These are phyloP conservation scores for Exophiala sp. DNA, from an alignment of 2,329 filamentous ascomycete species.

Conservation along the genomic window DNA sequence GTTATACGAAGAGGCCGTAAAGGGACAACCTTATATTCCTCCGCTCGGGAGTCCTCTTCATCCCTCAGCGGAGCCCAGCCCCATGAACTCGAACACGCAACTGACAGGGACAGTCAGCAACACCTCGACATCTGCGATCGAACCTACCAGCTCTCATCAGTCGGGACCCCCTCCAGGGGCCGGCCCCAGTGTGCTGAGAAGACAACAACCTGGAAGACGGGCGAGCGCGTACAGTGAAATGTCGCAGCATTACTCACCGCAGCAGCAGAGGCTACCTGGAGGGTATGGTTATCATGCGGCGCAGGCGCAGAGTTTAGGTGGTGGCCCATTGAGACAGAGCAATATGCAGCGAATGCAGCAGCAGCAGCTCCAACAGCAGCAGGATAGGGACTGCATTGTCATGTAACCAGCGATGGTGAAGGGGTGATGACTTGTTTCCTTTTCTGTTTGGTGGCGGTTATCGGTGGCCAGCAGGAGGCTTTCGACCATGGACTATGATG, in stretches of 20 bases:
- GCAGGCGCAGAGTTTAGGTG: not conserved
- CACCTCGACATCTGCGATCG: conserved; percentile 5
- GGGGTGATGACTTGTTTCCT: too few relatives aligned
- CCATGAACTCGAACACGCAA: conserved; percentile 21
- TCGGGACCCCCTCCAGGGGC: conserved; percentile 20
- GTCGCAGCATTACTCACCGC: conserved; percentile 8
- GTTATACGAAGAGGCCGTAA: conserved; percentile 63
- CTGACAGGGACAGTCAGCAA: conserved; percentile 22
- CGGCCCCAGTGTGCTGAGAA: not conserved
- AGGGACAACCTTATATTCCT: conserved; percentile 53
- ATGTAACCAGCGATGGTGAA: conserved; percentile 7
- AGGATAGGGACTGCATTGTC: conserved; percentile 22
- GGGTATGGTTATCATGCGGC: conserved; percentile 4
- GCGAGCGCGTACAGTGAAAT: conserved; percentile 22
- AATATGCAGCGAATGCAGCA: conserved; percentile 3
- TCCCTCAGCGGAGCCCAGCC: conserved; percentile 28
- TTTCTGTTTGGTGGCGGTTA: too few relatives aligned
- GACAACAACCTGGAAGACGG: conserved; percentile 14
- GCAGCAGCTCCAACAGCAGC: too few relatives aligned
- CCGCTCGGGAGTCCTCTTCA: conserved; percentile 46
- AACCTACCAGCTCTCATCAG: conserved; percentile 12
- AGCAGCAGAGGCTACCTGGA: conserved; percentile 2
- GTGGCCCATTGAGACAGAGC: not conserved
- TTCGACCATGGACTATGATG: too few relatives aligned
- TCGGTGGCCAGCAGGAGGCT: too few relatives aligned